Evolutionary conservation across 164 flowering plant genomes (phyloP), one percentile per base, ranked within the genome.

Genomic region (Brasenia schreberi): DNA sequence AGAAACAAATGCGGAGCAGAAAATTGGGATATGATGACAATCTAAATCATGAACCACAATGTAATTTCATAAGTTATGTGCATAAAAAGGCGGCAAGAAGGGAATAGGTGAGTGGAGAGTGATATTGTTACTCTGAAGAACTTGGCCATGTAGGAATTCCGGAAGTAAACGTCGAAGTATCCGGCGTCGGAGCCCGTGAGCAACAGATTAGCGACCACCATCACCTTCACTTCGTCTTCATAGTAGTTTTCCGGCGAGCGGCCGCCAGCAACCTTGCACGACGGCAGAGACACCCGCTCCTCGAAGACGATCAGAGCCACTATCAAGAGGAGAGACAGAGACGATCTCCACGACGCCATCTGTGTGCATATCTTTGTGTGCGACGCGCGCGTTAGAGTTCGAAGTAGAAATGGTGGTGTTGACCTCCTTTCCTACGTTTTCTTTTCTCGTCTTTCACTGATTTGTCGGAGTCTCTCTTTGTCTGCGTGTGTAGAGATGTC

Each of bases 151-250:
- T 76, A 84, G 61, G 79, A 79, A 49, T 84, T 78, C 63, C 87
- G 76, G 77, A 85, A 84, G 59, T 73, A 76, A 27, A 64, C 23
- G 64, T 78, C 75, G 64, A 75, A 43, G 59, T 72, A 85, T 19
- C 80, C 78, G n/a, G 85, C 73, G 12, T 84, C 85, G 44, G 88
- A 82, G 42, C 89, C 88, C 73, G 71, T 56, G 19, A 85, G 71
- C 5, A 85, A 79, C 69, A 87, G 63, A 73, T 85, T 74, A 42
- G 84, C 82, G 44, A 81, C 92, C 75, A 85, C 63, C 89, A 87
- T 87, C 52, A 84, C 88, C 77, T 77, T 87, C 73, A 87, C 62
- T 19, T 84, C 86, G 14, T 71, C 62, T 19, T 84, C 86, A 12
- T 71, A 81, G 0, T 65, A 44, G 63, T 66, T 70, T 60, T 52